Base-by-base conservation (phyloP, 2,329 filamentous ascomycete genomes). In the Venturia aucupariae region DNA sequence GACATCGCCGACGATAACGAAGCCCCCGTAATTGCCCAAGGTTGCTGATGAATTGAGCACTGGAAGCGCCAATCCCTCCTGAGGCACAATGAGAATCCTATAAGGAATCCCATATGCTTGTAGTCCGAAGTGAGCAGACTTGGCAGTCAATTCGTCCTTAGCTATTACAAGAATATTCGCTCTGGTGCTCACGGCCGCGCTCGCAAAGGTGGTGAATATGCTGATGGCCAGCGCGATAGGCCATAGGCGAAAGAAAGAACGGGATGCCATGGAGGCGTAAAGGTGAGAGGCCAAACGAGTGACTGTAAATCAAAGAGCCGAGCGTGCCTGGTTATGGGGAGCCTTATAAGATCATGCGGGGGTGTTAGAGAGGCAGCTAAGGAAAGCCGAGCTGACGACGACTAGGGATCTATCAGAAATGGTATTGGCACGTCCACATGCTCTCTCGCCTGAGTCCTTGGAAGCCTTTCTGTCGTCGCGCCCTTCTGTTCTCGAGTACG, bases 41-140 rank as follows among this genome's bases (percentile, higher is more conserved):
- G 74, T 77, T 0, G 74, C 68, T 2, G 78, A 78, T 15, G 76
- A 75, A 69, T 82, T 85, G 39, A 87, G 77, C 0, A 72, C 67
- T 0, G 84, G 84, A 35, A 87, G 78, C 22, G 74, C 68, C 5
- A 77, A 73, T 17, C 84, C 84, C 7, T 70, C 69, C 68, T 82
- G 76, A 8, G 83, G 83, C n/a, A 87, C 82, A 24, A 81, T 67
- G 13, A 85, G 69, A 6, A 79, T 76, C 68, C 85, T 75, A 68
- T 79, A 86, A 1, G 84, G 82, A 67, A 87, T 86, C 39, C 83
- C 84, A 68, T 87, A 86, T 65, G 78, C 83, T 69, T 83, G 81
- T 10, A 87, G 77, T 30, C 84, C 84, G 15, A 79, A 79, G 42
- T 77, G 79, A 15, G 80, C 80, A 35, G 79, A 79, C 22, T 73